Evolutionary conservation across 805 yeast genomes (phyloP).

Genomic region (Metschnikowia anglica): DNA sequence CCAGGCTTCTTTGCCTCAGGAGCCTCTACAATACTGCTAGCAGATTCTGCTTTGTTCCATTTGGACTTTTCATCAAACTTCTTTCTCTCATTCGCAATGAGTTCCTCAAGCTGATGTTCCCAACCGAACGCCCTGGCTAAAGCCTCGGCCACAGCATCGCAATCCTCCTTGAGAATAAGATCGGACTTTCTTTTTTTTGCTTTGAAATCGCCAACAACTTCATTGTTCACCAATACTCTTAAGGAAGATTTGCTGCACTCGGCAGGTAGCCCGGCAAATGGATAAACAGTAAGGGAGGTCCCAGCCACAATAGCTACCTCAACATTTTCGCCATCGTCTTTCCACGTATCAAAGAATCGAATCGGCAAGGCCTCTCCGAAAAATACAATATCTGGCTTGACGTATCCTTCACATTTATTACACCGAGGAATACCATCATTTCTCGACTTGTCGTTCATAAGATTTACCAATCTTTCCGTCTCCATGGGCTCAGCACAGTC

Average conservation of each 20-base stretch:
- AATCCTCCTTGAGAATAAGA: constrained; percentile 55
- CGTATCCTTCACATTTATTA: constrained; percentile 63
- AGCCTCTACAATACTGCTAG: not conserved
- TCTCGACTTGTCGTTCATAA: constrained; percentile 32
- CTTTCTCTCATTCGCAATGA: constrained; percentile 26
- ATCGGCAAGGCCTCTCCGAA: constrained; percentile 87
- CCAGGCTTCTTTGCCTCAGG: not conserved
- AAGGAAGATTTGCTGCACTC: constrained; percentile 50
- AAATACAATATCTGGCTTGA: constrained; percentile 92
- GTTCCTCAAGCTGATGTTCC: constrained; percentile 51
- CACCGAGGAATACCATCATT: constrained; percentile 54
- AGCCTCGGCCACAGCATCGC: constrained; percentile 62
- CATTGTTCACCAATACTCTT: constrained; percentile 73
- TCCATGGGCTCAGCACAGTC: constrained; percentile 62
- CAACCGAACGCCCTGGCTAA: constrained; percentile 63
- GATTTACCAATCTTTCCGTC: constrained; percentile 42
- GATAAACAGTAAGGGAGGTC: constrained; percentile 84
- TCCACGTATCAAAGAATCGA: constrained; percentile 69
- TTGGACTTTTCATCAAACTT: constrained; percentile 6
- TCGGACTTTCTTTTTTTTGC: constrained; percentile 54
- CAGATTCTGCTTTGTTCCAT: not conserved
- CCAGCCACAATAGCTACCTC: constrained; percentile 88
- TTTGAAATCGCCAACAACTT: constrained; percentile 71
- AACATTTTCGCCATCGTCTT: constrained; percentile 48
- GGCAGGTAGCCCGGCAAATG: constrained; percentile 81